These are phyloP conservation scores for Podospora tetraspora DNA, from an alignment of 495 filamentous ascomycete genomes.

Conservation along the genomic window DNA sequence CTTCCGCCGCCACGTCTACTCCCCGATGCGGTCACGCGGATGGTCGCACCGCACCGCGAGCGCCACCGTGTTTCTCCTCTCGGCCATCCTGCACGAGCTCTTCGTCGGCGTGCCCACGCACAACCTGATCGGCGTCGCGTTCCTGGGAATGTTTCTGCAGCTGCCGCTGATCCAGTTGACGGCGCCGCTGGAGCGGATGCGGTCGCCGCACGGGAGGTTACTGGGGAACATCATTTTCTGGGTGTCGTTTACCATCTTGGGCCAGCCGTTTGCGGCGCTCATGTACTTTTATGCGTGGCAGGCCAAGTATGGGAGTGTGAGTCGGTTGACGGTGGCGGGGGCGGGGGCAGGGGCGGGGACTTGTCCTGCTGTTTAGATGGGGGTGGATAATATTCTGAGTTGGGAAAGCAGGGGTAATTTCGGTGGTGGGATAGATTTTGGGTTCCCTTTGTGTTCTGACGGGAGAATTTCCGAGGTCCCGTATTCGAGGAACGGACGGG, in stretches of 20 bases:
- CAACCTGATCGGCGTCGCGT: conserved; percentile 88
- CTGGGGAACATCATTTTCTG: conserved; percentile 93
- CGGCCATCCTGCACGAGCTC: conserved; percentile 83
- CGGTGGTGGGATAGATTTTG: neutral
- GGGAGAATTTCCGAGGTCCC: neutral
- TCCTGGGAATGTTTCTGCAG: conserved; percentile 89
- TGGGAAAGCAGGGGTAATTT: neutral
- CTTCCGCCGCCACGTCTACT: conserved; percentile 89
- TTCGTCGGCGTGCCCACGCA: conserved; percentile 94
- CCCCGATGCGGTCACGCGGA: conserved; percentile 76
- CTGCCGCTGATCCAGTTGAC: conserved; percentile 83
- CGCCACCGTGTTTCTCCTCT: conserved; percentile 75
- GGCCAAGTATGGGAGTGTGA: conserved; percentile 82
- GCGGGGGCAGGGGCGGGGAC: neutral
- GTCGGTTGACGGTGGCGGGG: conserved; percentile 19
- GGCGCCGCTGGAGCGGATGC: conserved; percentile 68
- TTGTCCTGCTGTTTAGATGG: neutral
- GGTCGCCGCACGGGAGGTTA: conserved; percentile 63
- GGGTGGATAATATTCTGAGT: neutral
- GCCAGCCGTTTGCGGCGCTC: conserved; percentile 84
- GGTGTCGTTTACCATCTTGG: conserved; percentile 88
- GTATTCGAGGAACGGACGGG: neutral
- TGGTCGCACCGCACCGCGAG: conserved; percentile 64
- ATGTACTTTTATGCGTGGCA: conserved; percentile 98
- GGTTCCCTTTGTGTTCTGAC: neutral